phyloP scores from a whole-genome alignment of 2,329 filamentous ascomycete genomes.

The Colletotrichum chlorophyti region DNA sequence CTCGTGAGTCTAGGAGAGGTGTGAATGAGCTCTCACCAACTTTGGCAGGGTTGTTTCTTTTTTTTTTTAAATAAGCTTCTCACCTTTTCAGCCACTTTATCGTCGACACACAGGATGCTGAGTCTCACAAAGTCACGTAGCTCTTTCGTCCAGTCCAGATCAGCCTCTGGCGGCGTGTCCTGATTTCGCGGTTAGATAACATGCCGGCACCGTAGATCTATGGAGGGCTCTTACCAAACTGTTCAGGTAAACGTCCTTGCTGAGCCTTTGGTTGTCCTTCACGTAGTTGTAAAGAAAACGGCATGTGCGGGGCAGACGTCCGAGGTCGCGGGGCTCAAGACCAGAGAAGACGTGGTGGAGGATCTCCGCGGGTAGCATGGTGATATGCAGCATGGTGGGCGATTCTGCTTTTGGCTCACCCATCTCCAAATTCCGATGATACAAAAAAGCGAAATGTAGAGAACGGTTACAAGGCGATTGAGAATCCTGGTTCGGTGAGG shows the following conservation, averaged over 20 bases:
- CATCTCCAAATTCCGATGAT: neutral
- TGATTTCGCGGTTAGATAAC: constrained; percentile 23
- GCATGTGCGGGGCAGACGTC: constrained; percentile 58
- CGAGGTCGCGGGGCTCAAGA: constrained; percentile 63
- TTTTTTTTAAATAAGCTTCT: constrained; percentile 1
- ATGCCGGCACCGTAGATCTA: neutral
- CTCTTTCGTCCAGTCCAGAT: constrained; percentile 50
- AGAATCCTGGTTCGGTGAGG: no score
- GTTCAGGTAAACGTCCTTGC: constrained; percentile 66
- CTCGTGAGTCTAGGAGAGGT: constrained; percentile 44
- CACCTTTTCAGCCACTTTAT: constrained; percentile 47
- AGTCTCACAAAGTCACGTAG: constrained; percentile 53
- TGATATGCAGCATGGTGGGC: constrained; percentile 16
- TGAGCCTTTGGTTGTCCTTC: constrained; percentile 63
- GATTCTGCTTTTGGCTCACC: neutral
- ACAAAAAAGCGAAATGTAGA: neutral
- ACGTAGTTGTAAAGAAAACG: constrained; percentile 60
- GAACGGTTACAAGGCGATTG: no score
- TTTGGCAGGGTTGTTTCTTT: neutral
- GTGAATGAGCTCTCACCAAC: neutral
- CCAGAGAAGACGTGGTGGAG: constrained; percentile 65
- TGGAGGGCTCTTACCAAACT: constrained; percentile 52
- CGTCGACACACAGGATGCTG: constrained; percentile 47
- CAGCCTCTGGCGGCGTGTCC: constrained; percentile 41
- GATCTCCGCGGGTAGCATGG: constrained; percentile 64